Conservation (phyloP, 192 early-diverging fungal species). For the Coemansia sp. region DNA sequence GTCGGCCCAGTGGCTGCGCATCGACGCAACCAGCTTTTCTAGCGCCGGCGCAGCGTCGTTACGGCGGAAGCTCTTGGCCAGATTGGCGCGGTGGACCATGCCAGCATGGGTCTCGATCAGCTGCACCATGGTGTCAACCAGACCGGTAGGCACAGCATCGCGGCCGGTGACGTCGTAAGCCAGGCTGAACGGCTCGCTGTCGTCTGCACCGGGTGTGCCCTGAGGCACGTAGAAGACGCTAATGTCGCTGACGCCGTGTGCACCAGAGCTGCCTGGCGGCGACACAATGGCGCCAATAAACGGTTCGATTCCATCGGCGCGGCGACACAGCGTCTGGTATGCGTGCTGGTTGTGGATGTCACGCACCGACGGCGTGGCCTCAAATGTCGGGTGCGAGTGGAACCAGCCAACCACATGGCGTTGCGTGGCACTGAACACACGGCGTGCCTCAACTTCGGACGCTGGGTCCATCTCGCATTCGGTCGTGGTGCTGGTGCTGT, state of each 20-base stretch:
- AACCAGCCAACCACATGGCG: conserved; percentile 89
- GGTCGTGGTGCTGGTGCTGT: conserved; percentile 74
- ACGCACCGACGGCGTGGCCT: conserved; percentile 81
- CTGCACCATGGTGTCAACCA: conserved; percentile 57
- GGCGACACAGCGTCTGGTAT: conserved; percentile 81
- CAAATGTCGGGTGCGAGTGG: conserved; percentile 94
- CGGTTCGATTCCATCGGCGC: conserved; percentile 67
- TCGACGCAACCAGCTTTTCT: conserved; percentile 65
- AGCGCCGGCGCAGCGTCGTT: conserved; percentile 58
- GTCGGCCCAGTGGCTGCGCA: conserved; percentile 53
- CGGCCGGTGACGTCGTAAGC: conserved; percentile 50
- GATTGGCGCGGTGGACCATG: conserved; percentile 58
- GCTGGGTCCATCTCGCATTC: conserved; percentile 95
- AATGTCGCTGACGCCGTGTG: conserved; percentile 53
- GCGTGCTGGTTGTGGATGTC: conserved; percentile 88
- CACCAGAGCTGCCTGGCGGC: conserved; percentile 63
- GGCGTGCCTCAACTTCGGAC: conserved; percentile 80
- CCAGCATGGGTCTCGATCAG: conserved; percentile 64
- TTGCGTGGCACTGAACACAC: conserved; percentile 64
- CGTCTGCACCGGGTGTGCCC: background rate
- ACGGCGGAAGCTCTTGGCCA: conserved; percentile 55
- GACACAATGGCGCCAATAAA: conserved; percentile 89
- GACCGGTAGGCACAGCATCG: conserved; percentile 48
- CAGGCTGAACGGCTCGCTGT: conserved; percentile 13
- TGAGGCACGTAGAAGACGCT: conserved; percentile 21